Conservation (phyloP, 192 early-diverging fungal genomes). For the Coemansia sp. region DNA sequence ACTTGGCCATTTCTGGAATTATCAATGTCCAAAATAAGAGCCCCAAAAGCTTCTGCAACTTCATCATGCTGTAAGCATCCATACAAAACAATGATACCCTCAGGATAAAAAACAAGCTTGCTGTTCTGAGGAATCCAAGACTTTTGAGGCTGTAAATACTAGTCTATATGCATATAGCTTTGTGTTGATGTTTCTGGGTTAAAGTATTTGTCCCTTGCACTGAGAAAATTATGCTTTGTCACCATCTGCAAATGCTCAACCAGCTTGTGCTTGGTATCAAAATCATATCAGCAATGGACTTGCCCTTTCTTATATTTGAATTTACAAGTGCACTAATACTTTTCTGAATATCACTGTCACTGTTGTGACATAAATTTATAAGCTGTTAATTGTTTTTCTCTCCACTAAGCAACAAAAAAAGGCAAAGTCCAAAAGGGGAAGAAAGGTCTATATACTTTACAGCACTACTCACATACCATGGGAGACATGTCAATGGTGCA, state of each 20-base stretch:
- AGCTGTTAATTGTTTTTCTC: too few species aligned
- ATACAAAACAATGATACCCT: slow-evolving; percentile 6
- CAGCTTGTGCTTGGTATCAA: slow-evolving; percentile 56
- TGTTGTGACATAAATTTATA: too few species aligned
- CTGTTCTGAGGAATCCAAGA: slow-evolving; percentile 1
- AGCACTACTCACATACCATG: too few species aligned
- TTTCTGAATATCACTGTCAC: too few species aligned
- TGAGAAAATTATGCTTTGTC: slow-evolving; percentile 26
- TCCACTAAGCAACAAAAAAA: too few species aligned
- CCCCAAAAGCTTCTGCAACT: not conserved
- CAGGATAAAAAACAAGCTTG: slow-evolving; percentile 15
- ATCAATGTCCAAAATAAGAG: not conserved
- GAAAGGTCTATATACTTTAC: too few species aligned
- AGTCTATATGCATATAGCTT: slow-evolving; percentile 32
- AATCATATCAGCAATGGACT: slow-evolving; percentile 74
- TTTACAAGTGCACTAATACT: too few species aligned
- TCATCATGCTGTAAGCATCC: slow-evolving; percentile 14
- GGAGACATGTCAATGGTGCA: too few species aligned
- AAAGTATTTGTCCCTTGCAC: slow-evolving; percentile 37
- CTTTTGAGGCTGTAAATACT: slow-evolving; percentile 15
- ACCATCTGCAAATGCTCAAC: slow-evolving; percentile 13
- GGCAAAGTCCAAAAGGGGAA: too few species aligned
- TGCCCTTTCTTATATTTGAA: too few species aligned
- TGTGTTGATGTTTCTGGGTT: slow-evolving; percentile 25
- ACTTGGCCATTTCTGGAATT: too few species aligned